These are phyloP conservation scores for Leccinum huronense DNA, from an alignment of 1,284 basidiomycete species.

Conservation along the genomic window DNA sequence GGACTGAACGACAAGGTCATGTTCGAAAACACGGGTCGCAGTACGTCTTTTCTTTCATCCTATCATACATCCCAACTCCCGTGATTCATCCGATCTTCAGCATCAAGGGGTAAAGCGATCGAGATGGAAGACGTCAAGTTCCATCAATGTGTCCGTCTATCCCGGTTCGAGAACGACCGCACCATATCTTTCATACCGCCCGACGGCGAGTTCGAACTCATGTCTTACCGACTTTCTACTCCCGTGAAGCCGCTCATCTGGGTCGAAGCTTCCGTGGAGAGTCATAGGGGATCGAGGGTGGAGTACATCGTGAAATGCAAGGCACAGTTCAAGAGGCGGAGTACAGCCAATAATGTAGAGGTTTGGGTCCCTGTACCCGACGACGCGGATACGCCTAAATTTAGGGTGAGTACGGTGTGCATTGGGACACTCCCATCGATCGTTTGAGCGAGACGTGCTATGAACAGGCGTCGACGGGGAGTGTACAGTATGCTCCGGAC, in stretches of 20 bases:
- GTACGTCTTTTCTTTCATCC: conserved; percentile 46
- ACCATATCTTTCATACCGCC: conserved; percentile 99
- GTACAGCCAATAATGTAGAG: conserved; percentile 98
- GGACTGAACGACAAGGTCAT: conserved; percentile 99
- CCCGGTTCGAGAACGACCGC: conserved; percentile 97
- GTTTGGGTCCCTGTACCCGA: conserved; percentile 98
- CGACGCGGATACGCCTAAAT: conserved; percentile 97
- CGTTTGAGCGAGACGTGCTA: not conserved
- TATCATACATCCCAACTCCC: no score
- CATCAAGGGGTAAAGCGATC: conserved; percentile 94
- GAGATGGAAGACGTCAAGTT: conserved; percentile 99
- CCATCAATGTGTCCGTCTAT: conserved; percentile 99
- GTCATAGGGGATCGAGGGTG: conserved; percentile 88
- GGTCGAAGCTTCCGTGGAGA: conserved; percentile 97
- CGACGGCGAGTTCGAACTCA: conserved; percentile 98
- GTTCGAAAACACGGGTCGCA: conserved; percentile 96
- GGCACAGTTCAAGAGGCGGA: conserved; percentile 96
- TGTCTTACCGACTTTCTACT: conserved; percentile 95
- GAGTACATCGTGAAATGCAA: conserved; percentile 99
- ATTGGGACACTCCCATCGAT: not conserved
- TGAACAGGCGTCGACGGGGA: conserved; percentile 80
- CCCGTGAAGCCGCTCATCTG: conserved; percentile 97
- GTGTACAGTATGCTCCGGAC: conserved; percentile 92
- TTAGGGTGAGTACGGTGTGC: conserved; percentile 60
- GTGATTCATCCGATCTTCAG: conserved; percentile 40